These are phyloP conservation scores for Linderniella brevidens DNA, from an alignment of 257 asterid species.

Conservation along the genomic window DNA sequence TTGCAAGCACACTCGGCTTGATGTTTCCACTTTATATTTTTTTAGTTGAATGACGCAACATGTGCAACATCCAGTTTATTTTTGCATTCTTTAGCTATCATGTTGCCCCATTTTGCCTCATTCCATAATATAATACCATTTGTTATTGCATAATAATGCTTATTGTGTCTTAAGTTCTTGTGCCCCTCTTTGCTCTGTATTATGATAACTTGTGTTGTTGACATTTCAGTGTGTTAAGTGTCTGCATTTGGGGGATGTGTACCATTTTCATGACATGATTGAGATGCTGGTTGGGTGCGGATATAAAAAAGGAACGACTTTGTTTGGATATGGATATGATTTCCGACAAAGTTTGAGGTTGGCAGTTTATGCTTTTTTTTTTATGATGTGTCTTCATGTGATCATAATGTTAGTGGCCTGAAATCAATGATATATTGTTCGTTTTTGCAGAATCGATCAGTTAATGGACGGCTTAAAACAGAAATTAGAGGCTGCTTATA, in stretches of 20 bases:
- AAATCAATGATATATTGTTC: slow-evolving; percentile 6
- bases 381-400: background rate
- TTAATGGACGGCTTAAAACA: slow-evolving; percentile 52
- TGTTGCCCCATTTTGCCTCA: too few species aligned
- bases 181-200: background rate
- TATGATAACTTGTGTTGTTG: slow-evolving; percentile 4
- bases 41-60: too few species aligned
- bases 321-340: slow-evolving; percentile 90
- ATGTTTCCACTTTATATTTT: background rate
- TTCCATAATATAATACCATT: too few species aligned
- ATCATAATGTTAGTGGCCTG: background rate
- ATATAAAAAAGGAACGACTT: slow-evolving; percentile 69
- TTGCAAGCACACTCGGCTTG: background rate
- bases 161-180: too few species aligned
- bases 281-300: slow-evolving; percentile 96
- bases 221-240: slow-evolving; percentile 57
- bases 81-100: too few species aligned
- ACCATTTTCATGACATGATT: slow-evolving; percentile 93
- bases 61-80: too few species aligned
- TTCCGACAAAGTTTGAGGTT: slow-evolving; percentile 98
- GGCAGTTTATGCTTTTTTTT: slow-evolving; percentile 3
- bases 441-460: slow-evolving; percentile 50
- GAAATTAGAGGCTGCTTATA: slow-evolving; percentile 57
- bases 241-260: slow-evolving; percentile 36
- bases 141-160: too few species aligned